Evolutionary conservation across 768 basidiomycete species (phyloP).

Genomic region (Lactarius hatsudake): DNA sequence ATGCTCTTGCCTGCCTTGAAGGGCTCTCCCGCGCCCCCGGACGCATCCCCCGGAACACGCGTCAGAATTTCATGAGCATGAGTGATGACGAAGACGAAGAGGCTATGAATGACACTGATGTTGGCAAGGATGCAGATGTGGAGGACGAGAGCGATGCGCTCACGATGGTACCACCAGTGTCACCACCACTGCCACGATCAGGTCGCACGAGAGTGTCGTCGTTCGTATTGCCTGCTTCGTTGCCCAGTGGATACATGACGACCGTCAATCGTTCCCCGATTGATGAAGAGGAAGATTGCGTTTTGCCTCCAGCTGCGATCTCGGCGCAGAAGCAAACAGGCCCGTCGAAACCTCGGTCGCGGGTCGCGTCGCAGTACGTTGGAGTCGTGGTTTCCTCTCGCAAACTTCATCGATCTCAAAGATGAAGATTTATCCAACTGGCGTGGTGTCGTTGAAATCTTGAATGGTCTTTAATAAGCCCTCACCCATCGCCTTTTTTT

Average conservation of each 20-base stretch:
- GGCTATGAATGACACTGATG: conserved; percentile 6
- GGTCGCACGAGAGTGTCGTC: conserved; percentile 9
- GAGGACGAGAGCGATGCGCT: conserved; percentile 33
- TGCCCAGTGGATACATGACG: not conserved
- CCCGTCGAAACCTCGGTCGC: conserved; percentile 27
- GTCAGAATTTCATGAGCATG: conserved; percentile 64
- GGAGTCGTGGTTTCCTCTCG: conserved; percentile 53
- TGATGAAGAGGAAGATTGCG: conserved; percentile 25
- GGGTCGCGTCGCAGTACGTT: conserved; percentile 43
- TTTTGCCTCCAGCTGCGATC: conserved; percentile 8
- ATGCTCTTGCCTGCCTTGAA: conserved; percentile 62
- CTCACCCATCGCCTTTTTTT: not conserved
- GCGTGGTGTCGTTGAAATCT: conserved; percentile 63
- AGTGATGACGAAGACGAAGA: conserved; percentile 60
- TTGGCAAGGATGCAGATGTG: conserved; percentile 28
- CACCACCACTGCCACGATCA: conserved; percentile 6
- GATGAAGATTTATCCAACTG: conserved; percentile 49
- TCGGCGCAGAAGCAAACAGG: conserved; percentile 1
- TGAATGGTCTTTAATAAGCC: conserved; percentile 22
- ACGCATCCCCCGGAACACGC: conserved; percentile 28
- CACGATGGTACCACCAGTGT: conserved; percentile 17
- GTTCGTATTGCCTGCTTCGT: conserved; percentile 19
- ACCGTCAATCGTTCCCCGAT: not conserved
- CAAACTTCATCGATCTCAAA: conserved; percentile 64
- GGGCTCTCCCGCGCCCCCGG: conserved; percentile 41